Evolutionary conservation across 768 basidiomycete genomes (phyloP).

Genomic region (Suillus ampliporus): DNA sequence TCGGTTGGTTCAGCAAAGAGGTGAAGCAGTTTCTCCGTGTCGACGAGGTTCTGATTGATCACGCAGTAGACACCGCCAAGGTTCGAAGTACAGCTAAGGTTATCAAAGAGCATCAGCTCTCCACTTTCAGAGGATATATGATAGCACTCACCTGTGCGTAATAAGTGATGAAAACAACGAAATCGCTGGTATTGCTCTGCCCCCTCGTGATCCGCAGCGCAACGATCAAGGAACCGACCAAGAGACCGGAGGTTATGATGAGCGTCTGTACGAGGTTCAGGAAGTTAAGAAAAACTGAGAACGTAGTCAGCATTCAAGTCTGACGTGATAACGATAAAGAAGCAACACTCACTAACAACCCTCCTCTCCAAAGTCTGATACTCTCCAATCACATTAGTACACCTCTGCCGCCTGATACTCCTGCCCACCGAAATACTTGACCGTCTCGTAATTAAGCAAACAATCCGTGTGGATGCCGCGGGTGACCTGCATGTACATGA

Average conservation of each 20-base stretch:
- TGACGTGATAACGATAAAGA: neutral
- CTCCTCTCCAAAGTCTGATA: constrained; percentile 79
- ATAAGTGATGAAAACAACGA: no score
- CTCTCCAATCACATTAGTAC: constrained; percentile 68
- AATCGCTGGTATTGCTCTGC: constrained; percentile 58
- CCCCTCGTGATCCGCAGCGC: constrained; percentile 68
- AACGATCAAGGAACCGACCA: constrained; percentile 79
- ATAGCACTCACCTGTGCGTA: constrained; percentile 69
- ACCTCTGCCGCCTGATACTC: constrained; percentile 75
- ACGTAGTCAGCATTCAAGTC: neutral
- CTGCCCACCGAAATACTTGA: constrained; percentile 89
- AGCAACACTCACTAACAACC: constrained; percentile 63
- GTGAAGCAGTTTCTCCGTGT: no score
- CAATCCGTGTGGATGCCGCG: constrained; percentile 86
- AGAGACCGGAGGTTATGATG: constrained; percentile 80
- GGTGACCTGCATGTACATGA: constrained; percentile 54
- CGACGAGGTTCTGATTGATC: no score
- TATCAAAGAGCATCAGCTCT: no score
- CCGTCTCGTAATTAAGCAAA: constrained; percentile 81
- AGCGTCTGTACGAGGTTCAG: constrained; percentile 81
- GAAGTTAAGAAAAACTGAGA: constrained; percentile 69
- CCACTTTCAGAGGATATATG: no score
- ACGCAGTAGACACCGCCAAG: no score
- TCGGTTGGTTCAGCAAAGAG: no score
- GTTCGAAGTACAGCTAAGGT: no score